Evolutionary conservation across 2,329 filamentous ascomycete genomes (phyloP).

Genomic region (Bipolaris oryzae): DNA sequence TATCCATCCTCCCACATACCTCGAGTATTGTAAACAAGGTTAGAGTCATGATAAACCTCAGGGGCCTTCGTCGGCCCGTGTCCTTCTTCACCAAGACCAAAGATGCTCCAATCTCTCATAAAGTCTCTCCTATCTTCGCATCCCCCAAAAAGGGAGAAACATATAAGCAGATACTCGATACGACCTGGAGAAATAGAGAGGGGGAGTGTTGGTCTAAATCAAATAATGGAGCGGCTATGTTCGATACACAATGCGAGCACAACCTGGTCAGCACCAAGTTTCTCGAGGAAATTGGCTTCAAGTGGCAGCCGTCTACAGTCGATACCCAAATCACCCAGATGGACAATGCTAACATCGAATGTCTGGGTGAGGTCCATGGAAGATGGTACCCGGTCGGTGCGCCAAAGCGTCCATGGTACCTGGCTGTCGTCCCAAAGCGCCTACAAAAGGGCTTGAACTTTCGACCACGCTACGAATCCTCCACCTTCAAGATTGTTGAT

Average conservation of each 20-base stretch:
- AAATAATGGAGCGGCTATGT: neutral
- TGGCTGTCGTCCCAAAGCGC: neutral
- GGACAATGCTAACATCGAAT: neutral
- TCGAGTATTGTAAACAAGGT: too few species aligned
- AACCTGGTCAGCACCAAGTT: neutral
- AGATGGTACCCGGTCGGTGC: neutral
- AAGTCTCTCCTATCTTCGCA: neutral
- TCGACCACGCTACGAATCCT: neutral
- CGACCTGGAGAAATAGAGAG: neutral
- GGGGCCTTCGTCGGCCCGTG: neutral
- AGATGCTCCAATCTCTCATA: neutral
- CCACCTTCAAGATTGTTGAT: neutral
- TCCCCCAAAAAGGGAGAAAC: neutral
- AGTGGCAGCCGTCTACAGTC: neutral
- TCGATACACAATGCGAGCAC: neutral
- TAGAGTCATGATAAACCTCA: neutral
- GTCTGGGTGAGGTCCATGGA: neutral
- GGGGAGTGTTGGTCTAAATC: neutral
- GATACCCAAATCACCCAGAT: neutral
- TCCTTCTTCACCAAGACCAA: neutral
- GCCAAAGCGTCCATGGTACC: neutral
- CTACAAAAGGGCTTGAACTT: neutral
- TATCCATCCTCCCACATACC: neutral
- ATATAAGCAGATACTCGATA: neutral
- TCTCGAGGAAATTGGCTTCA: neutral